Evolutionary conservation across 257 asterid species (phyloP).

Genomic region (Solanum lycopersicoides): DNA sequence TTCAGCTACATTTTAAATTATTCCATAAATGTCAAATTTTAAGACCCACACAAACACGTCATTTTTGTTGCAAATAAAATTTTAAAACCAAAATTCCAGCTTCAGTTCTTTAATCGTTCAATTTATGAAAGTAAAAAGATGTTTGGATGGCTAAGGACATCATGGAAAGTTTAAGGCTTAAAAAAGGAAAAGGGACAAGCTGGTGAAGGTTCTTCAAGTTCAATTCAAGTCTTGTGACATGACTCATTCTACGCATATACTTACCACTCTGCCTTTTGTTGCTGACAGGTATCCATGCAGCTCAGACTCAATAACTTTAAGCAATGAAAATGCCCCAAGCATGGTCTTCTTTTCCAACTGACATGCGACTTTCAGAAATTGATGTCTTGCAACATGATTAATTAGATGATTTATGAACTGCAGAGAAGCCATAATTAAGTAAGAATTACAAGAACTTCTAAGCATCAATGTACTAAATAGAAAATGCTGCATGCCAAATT

Average conservation of each 20-base stretch:
- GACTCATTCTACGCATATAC: constrained; percentile 3
- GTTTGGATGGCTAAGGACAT: neutral
- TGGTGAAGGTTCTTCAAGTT: neutral
- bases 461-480: neutral
- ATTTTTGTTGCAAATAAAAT: neutral
- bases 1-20: neutral
- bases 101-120: neutral
- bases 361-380: constrained; percentile 48
- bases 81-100: neutral
- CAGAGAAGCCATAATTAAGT: constrained; percentile 6
- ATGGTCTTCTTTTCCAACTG: constrained; percentile 90
- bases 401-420: constrained; percentile 89
- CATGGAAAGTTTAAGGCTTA: neutral
- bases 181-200: neutral
- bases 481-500: neutral
- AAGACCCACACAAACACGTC: neutral
- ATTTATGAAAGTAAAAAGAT: neutral
- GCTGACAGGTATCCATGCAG: constrained; percentile 90
- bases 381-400: constrained; percentile 58
- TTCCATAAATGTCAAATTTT: neutral
- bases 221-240: neutral
- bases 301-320: constrained; percentile 54
- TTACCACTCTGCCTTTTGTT: constrained; percentile 85
- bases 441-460: neutral
- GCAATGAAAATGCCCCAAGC: constrained; percentile 56